Percentiles rank a stretch among this genome's conserved stretches.
phyloP scores from a whole-genome alignment of 106 monocot genomes.

The Allium sativum region DNA sequence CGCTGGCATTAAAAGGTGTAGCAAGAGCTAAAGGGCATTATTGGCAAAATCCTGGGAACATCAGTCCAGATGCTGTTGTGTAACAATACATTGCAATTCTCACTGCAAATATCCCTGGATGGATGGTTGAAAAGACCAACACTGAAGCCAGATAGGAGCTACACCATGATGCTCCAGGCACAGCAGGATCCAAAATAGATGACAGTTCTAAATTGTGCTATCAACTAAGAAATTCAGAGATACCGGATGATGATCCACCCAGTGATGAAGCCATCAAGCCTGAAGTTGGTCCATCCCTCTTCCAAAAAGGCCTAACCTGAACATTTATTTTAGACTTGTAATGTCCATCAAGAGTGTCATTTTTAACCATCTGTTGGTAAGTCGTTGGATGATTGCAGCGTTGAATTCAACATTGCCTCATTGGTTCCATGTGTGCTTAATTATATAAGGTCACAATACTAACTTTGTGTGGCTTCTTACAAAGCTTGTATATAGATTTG shows the following conservation, averaged over 20 bases:
- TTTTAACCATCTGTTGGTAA: too few relatives aligned
- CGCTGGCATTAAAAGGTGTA: slow-evolving; percentile 47
- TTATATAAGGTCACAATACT: too few relatives aligned
- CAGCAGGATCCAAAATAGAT: not conserved
- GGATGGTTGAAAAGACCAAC: slow-evolving; percentile 16
- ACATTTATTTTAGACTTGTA: too few relatives aligned
- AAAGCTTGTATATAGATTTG: too few relatives aligned
- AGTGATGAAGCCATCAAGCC: not conserved
- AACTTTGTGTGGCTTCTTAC: too few relatives aligned
- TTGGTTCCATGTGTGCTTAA: too few relatives aligned
- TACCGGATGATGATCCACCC: slow-evolving; percentile 6
- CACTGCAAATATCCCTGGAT: slow-evolving; percentile 46
- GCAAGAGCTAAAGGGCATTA: slow-evolving; percentile 65
- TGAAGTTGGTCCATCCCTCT: not conserved
- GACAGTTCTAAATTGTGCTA: not conserved
- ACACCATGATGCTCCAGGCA: slow-evolving; percentile 7
- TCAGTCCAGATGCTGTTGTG: slow-evolving; percentile 63
- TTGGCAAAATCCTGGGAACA: slow-evolving; percentile 59
- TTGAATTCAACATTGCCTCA: too few relatives aligned
- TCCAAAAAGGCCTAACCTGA: not conserved
- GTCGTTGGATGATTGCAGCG: too few relatives aligned
- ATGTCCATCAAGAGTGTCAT: too few relatives aligned
- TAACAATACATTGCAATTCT: slow-evolving; percentile 50
- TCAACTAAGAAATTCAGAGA: slow-evolving; percentile 2
- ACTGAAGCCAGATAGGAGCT: slow-evolving; percentile 4